These are phyloP conservation scores for Solanum chmielewskii DNA, from an alignment of 257 asterid genomes.

Conservation along the genomic window DNA sequence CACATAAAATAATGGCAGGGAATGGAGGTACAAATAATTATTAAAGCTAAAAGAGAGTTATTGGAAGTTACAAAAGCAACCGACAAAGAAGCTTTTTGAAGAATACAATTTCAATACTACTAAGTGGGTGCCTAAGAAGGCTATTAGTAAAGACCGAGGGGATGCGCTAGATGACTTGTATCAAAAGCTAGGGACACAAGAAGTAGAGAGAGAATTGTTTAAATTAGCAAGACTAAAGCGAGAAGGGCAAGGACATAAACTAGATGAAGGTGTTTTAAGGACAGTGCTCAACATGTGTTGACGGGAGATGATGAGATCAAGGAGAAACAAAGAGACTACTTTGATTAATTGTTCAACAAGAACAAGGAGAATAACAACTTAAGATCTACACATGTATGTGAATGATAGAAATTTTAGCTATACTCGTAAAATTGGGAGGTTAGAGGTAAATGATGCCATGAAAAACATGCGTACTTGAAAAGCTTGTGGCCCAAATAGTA, in stretches of 20 bases:
- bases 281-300: not conserved
- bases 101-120: not conserved
- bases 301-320: not conserved
- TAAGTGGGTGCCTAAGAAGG: not conserved
- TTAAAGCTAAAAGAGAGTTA: not conserved
- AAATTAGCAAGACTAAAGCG: not conserved
- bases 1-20: not conserved
- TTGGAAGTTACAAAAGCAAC: not conserved
- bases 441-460: not conserved
- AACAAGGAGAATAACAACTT: not conserved
- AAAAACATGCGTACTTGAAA: not conserved
- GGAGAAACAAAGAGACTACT: not conserved
- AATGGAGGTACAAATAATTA: not conserved
- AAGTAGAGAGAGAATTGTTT: not conserved
- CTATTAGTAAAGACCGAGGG: not conserved
- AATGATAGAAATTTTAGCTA: not conserved
- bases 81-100: not conserved
- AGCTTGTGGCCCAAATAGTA: not conserved
- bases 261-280: not conserved
- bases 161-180: not conserved
- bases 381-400: not conserved
- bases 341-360: not conserved
- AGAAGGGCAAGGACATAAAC: not conserved
- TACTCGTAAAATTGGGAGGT: not conserved
- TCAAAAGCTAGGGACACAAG: not conserved